These are phyloP conservation scores for Colletotrichum simmondsii DNA, from an alignment of 2,329 filamentous ascomycete species.

Conservation along the genomic window DNA sequence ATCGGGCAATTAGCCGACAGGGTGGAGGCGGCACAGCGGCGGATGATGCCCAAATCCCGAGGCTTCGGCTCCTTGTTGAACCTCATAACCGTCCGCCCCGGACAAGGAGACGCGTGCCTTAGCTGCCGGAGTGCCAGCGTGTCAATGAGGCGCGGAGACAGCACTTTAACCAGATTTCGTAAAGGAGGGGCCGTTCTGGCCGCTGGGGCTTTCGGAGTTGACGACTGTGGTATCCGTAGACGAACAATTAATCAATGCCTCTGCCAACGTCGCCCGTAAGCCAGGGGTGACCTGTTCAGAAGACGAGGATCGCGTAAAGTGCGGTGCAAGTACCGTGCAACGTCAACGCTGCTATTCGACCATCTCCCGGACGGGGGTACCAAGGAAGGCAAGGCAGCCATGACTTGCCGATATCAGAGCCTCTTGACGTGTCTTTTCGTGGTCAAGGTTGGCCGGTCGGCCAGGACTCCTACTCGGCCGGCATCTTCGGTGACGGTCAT, in stretches of 20 bases:
- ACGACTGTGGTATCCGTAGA: not conserved
- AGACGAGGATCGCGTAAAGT: not conserved
- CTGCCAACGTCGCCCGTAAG: slow-evolving; percentile 6
- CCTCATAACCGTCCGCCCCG: not conserved
- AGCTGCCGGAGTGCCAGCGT: slow-evolving; percentile 7
- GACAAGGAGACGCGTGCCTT: slow-evolving; percentile 7
- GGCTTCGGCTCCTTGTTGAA: not conserved
- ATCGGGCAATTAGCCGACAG: slow-evolving; percentile 13
- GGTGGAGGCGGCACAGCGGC: slow-evolving; percentile 3
- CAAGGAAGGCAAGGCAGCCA: slow-evolving; percentile 22
- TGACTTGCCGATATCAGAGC: slow-evolving; percentile 1
- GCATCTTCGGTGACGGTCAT: not conserved
- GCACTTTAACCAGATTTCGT: slow-evolving; percentile 9
- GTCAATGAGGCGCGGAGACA: slow-evolving; percentile 18
- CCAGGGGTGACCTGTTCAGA: slow-evolving; percentile 14
- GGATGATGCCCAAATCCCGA: not conserved
- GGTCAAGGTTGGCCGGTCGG: slow-evolving; percentile 11
- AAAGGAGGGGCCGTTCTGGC: slow-evolving; percentile 19
- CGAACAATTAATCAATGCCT: not conserved
- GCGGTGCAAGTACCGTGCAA: slow-evolving; percentile 17
- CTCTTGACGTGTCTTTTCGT: slow-evolving; percentile 26
- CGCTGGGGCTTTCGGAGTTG: not conserved
- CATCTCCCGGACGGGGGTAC: not conserved
- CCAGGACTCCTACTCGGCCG: slow-evolving; percentile 2
- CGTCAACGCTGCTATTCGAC: slow-evolving; percentile 8